Percentiles rank a stretch among this genome's conserved stretches.
phyloP scores from a whole-genome alignment of 306 rosid genomes.

The Cyamopsis tetragonoloba region DNA sequence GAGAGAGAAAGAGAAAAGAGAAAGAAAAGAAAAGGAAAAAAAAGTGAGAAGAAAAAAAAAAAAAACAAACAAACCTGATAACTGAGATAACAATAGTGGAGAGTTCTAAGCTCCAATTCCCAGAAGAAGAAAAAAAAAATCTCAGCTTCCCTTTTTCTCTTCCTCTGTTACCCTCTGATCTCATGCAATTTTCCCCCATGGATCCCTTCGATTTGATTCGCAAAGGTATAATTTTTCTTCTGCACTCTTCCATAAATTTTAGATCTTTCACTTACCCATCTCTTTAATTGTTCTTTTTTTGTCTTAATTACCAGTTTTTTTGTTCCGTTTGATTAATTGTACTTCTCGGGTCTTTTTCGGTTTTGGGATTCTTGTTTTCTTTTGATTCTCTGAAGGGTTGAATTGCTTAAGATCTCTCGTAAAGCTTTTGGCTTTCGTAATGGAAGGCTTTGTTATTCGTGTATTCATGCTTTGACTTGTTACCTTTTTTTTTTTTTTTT shows the following conservation, averaged over 20 bases:
- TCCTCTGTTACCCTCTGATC: constrained; percentile 20
- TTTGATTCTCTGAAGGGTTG: constrained; percentile 24
- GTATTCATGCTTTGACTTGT: constrained; percentile 20
- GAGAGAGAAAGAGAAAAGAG: not conserved
- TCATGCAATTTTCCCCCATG: constrained; percentile 46
- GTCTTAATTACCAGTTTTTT: not conserved
- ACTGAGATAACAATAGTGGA: constrained; percentile 45
- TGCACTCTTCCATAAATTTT: not conserved
- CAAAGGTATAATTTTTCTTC: constrained; percentile 47
- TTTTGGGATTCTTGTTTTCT: not conserved
- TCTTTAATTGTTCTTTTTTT: not conserved
- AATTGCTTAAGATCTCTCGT: constrained; percentile 58
- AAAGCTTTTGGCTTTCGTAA: constrained; percentile 24
- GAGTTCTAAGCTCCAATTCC: constrained; percentile 38
- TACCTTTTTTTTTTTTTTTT: not conserved
- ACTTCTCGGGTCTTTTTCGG: not conserved
- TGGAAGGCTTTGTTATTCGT: constrained; percentile 16
- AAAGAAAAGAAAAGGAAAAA: not conserved
- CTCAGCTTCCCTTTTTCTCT: constrained; percentile 25
- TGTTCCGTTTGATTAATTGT: constrained; percentile 10
- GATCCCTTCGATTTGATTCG: constrained; percentile 87
- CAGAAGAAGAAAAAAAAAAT: not conserved
- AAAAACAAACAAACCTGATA: constrained; percentile 11
- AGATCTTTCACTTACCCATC: constrained; percentile 43
- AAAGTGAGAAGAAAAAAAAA: not conserved